These are phyloP conservation scores for Gnomoniopsis smithogilvyi DNA, from an alignment of 2,329 filamentous ascomycete genomes.

Conservation along the genomic window DNA sequence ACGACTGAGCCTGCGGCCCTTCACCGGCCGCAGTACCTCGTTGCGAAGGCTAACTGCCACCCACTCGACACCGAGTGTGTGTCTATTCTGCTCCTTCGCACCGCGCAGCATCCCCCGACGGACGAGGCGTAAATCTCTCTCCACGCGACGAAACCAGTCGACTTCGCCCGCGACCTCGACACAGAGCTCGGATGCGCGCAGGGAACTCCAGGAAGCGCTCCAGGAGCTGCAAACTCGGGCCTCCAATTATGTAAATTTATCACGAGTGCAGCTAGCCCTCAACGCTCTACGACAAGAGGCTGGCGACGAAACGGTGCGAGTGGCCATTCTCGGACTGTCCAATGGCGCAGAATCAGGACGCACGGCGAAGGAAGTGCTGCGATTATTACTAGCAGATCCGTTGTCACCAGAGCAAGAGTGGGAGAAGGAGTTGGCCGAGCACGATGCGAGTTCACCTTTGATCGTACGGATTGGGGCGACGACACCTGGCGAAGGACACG, in stretches of 20 bases:
- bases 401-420: conserved; percentile 60
- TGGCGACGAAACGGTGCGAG: conserved; percentile 55
- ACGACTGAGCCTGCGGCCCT: conserved; percentile 26
- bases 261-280: conserved; percentile 68
- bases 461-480: conserved; percentile 55
- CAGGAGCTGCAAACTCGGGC: conserved; percentile 59
- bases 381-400: conserved; percentile 69
- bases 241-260: conserved; percentile 62
- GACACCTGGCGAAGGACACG: conserved; percentile 24
- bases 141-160: conserved; percentile 23
- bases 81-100: conserved; percentile 30
- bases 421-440: conserved; percentile 59
- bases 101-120: conserved; percentile 8
- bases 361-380: conserved; percentile 63
- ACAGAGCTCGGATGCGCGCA: conserved; percentile 31
- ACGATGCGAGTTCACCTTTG: conserved; percentile 53
- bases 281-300: conserved; percentile 57
- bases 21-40: conserved; percentile 19
- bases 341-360: conserved; percentile 35
- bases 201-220: conserved; percentile 58
- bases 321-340: conserved; percentile 53
- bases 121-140: conserved; percentile 13
- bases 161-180: conserved; percentile 13
- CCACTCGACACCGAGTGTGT: conserved; percentile 21
- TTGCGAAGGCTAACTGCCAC: conserved; percentile 1